A percentile compares a stretch with the other conserved stretches of the same genome.
These are phyloP conservation scores for Phascolomyces articulosus DNA, from an alignment of 371 early-diverging fungal species.

Conservation along the genomic window DNA sequence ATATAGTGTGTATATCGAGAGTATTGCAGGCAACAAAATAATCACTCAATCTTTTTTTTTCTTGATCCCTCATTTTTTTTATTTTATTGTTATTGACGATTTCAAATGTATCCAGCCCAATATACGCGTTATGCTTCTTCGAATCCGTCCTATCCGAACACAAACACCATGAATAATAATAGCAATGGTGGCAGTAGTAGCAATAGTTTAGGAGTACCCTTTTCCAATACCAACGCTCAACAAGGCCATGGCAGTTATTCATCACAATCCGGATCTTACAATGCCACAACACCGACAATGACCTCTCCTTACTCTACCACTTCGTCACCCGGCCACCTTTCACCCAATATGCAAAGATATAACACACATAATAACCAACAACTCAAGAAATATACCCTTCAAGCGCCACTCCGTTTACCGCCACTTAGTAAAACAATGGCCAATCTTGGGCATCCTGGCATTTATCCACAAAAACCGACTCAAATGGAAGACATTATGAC, in stretches of 20 bases:
- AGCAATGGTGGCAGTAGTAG: conserved; percentile 22
- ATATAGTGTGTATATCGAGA: not conserved
- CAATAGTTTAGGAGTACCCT: conserved; percentile 43
- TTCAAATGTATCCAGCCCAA: conserved; percentile 26
- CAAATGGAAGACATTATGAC: conserved; percentile 70
- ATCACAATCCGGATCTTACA: conserved; percentile 22
- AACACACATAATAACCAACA: conserved; percentile 24
- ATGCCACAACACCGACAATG: conserved; percentile 33
- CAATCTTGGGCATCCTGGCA: conserved; percentile 67
- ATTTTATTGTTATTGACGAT: not conserved
- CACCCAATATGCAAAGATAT: conserved; percentile 37
- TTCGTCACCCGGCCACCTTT: conserved; percentile 53
- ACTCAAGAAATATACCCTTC: conserved; percentile 54
- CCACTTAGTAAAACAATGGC: conserved; percentile 53
- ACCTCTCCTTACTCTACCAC: conserved; percentile 51
- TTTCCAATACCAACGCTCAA: conserved; percentile 23
- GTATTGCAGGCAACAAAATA: too few species aligned
- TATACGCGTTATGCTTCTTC: conserved; percentile 50
- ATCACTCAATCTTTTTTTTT: too few species aligned
- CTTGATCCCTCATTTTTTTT: too few species aligned
- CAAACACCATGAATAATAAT: conserved; percentile 7
- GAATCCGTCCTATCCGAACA: conserved; percentile 23
- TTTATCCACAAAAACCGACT: conserved; percentile 62
- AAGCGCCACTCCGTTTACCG: conserved; percentile 47
- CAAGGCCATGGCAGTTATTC: conserved; percentile 21